Conservation (phyloP, 2,329 filamentous ascomycete species). For the Pezicula rhizophila region DNA sequence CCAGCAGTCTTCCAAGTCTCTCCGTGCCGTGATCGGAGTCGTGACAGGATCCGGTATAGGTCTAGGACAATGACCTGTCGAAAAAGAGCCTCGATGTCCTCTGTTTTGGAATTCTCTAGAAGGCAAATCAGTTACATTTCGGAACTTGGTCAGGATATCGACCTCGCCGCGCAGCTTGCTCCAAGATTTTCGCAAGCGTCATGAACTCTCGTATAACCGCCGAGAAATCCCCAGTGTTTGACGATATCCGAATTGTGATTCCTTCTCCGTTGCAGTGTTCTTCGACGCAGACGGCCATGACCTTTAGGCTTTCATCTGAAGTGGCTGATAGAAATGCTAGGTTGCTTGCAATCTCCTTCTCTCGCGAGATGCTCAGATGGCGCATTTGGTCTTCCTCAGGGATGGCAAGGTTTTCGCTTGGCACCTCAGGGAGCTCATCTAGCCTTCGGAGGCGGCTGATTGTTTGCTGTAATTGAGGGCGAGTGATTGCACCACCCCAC, state of each 20-base stretch:
- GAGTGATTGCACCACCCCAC: conserved; percentile 7
- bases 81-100: too few species aligned
- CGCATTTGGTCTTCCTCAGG: background rate
- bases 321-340: conserved; percentile 19
- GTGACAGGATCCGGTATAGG: too few species aligned
- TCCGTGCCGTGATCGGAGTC: too few species aligned
- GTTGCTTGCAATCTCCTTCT: conserved; percentile 18
- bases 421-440: conserved; percentile 9
- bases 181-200: conserved; percentile 12
- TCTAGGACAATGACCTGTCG: too few species aligned
- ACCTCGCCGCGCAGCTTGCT: conserved; percentile 16
- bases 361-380: conserved; percentile 6
- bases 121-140: background rate
- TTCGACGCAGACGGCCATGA: conserved; percentile 21
- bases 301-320: conserved; percentile 11
- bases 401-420: conserved; percentile 3
- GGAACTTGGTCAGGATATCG: background rate
- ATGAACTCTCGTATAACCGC: conserved; percentile 10
- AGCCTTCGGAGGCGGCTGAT: conserved; percentile 6
- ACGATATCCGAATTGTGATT: conserved; percentile 18
- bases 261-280: conserved; percentile 12
- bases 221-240: conserved; percentile 15
- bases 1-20: too few species aligned
- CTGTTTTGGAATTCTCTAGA: too few species aligned
- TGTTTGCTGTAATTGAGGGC: conserved; percentile 5